These are phyloP conservation scores for Vaccinium vitisidaea DNA, from an alignment of 148 eudicot species.

Conservation along the genomic window DNA sequence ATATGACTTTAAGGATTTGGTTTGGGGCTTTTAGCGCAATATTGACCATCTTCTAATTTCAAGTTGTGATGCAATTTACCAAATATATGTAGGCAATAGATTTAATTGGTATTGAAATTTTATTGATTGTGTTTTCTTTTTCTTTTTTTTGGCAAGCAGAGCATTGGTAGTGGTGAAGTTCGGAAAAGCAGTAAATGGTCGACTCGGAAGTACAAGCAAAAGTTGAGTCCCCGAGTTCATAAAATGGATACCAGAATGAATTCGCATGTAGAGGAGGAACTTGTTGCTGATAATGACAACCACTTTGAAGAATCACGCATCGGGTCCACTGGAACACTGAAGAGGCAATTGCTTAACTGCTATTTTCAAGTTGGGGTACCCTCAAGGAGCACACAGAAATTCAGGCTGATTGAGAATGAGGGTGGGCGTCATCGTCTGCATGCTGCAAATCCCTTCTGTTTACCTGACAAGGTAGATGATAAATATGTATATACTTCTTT, in stretches of 20 bases:
- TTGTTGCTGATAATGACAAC: conserved; percentile 20
- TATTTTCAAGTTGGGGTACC: conserved; percentile 33
- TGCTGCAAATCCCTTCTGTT: conserved; percentile 26
- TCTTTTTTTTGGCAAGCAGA: conserved; percentile 31
- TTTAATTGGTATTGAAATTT: neutral
- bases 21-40: neutral
- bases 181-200: conserved; percentile 33
- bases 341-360: conserved; percentile 39
- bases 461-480: conserved; percentile 67
- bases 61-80: neutral
- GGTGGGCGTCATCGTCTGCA: conserved; percentile 23
- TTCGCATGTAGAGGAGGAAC: conserved; percentile 27
- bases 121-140: neutral
- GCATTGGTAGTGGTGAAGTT: conserved; percentile 34
- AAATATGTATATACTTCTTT: conserved; percentile 32
- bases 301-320: conserved; percentile 31
- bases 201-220: conserved; percentile 26
- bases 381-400: conserved; percentile 32
- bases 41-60: neutral
- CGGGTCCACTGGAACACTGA: conserved; percentile 32
- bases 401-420: conserved; percentile 33
- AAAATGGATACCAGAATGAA: conserved; percentile 20
- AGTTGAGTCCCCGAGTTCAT: conserved; percentile 26
- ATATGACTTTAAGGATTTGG: neutral
- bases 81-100: neutral